phyloP scores from a whole-genome alignment of 257 asterid genomes.

The Primulina eburnea region DNA sequence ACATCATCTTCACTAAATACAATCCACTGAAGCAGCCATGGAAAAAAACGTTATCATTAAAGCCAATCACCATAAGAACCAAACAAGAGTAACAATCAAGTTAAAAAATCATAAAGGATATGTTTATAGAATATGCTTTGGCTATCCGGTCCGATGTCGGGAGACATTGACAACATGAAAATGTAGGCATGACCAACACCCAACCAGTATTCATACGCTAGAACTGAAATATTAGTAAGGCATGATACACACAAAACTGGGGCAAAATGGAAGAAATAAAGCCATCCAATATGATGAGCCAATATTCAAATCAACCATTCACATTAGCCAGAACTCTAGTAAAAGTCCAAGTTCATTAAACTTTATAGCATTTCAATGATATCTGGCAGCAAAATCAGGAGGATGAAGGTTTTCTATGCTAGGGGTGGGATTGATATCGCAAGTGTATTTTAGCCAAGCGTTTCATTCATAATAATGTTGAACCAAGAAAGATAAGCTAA shows the following conservation, averaged over 20 bases:
- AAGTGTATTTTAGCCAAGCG: neutral
- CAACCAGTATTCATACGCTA: constrained; percentile 7
- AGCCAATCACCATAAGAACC: constrained; percentile 10
- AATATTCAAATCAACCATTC: neutral
- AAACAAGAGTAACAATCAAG: constrained; percentile 9
- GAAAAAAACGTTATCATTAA: constrained; percentile 19
- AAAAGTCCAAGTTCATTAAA: constrained; percentile 3
- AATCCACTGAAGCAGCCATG: constrained; percentile 71
- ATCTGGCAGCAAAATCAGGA: neutral
- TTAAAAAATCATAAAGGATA: constrained; percentile 5
- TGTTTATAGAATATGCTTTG: constrained; percentile 4
- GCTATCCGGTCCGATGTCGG: constrained; percentile 8
- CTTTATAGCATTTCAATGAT: neutral
- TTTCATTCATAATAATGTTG: neutral
- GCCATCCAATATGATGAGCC: neutral
- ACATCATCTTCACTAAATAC: constrained; percentile 91
- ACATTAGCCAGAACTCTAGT: constrained; percentile 15
- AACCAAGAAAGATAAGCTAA: constrained; percentile 15
- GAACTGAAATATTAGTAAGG: constrained; percentile 13
- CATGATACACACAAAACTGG: constrained; percentile 2
- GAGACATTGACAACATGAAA: constrained; percentile 8
- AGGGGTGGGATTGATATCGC: neutral
- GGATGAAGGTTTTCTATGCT: neutral
- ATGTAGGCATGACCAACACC: constrained; percentile 3
- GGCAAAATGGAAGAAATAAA: neutral